These are phyloP conservation scores for Pichiaceae sp. DNA, from an alignment of 1,139 yeast genomes.

Conservation along the genomic window DNA sequence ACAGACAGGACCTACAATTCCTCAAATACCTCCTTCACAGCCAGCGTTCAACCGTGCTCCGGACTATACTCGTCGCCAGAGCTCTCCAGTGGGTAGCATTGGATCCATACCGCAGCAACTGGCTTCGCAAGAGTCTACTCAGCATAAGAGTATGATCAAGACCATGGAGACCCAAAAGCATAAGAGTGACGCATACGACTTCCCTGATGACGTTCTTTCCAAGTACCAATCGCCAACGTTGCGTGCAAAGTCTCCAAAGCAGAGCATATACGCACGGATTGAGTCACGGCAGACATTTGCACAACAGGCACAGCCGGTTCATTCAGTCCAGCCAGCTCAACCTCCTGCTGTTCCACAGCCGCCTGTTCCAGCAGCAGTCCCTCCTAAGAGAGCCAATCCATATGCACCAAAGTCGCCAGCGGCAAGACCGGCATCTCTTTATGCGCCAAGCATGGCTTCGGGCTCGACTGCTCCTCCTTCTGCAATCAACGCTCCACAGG, in stretches of 20 bases:
- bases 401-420: conserved; percentile 4
- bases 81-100: background rate
- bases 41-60: background rate
- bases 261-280: conserved; percentile 19
- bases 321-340: background rate
- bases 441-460: conserved; percentile 2
- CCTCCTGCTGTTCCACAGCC: background rate
- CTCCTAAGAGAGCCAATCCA: background rate
- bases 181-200: conserved; percentile 71
- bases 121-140: background rate
- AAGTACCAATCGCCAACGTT: conserved; percentile 23
- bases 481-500: background rate
- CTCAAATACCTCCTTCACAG: background rate
- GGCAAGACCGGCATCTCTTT: background rate
- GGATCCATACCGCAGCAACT: background rate
- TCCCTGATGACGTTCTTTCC: conserved; percentile 55
- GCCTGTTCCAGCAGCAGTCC: background rate
- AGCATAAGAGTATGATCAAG: conserved; percentile 18
- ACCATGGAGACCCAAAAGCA: conserved; percentile 39
- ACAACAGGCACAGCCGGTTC: background rate
- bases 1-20: background rate
- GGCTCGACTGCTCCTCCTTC: conserved; percentile 1
- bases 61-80: background rate
- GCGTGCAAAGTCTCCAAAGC: conserved; percentile 22
- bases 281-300: conserved; percentile 7